phyloP scores from a whole-genome alignment of 495 filamentous ascomycete species.

The Lasiosphaeriaceae sp. region DNA sequence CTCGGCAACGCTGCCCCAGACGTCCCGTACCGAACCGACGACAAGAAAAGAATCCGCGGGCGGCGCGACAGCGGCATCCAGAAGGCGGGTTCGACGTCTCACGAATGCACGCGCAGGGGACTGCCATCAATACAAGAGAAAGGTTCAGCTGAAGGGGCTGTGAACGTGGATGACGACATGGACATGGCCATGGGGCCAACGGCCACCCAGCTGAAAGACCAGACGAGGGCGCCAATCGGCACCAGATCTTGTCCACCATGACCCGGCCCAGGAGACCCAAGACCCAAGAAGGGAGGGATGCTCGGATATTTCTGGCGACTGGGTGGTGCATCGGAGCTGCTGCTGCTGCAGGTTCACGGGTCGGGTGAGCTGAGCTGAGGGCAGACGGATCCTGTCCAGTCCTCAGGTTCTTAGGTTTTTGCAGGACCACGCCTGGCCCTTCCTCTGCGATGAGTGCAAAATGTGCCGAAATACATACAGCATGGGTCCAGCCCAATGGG shows the following conservation, averaged over 20 bases:
- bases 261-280: not conserved
- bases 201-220: slow-evolving; percentile 11
- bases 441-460: too few relatives aligned
- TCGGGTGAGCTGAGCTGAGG: not conserved
- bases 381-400: not conserved
- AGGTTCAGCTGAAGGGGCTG: not conserved
- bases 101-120: not conserved
- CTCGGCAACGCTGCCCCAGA: not conserved
- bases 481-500: too few relatives aligned
- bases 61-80: not conserved
- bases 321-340: not conserved
- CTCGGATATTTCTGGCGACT: not conserved
- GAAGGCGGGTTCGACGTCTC: not conserved
- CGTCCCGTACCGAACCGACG: not conserved
- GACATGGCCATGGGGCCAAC: not conserved
- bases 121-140: not conserved
- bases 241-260: not conserved
- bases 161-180: slow-evolving; percentile 10
- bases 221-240: slow-evolving; percentile 8
- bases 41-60: not conserved
- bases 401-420: too few relatives aligned
- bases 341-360: not conserved
- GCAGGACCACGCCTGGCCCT: too few relatives aligned
- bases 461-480: too few relatives aligned
- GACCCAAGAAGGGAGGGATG: not conserved